These are phyloP conservation scores for Talaromyces stipitatus DNA, from an alignment of 495 filamentous ascomycete species.

Conservation along the genomic window DNA sequence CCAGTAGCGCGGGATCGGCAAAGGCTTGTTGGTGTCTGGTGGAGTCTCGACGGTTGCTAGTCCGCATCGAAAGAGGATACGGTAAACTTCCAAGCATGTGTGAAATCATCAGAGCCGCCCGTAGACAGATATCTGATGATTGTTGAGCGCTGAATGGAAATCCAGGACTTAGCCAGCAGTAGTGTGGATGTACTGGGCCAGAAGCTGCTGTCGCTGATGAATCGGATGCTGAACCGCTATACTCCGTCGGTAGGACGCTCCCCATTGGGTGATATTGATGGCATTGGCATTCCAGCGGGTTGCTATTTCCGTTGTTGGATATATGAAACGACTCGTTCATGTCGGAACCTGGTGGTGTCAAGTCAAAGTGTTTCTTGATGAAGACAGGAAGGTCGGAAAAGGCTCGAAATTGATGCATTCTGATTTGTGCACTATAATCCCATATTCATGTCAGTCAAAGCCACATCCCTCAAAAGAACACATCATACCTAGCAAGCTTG, in stretches of 20 bases:
- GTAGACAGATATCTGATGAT: constrained; percentile 47
- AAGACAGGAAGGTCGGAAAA: constrained; percentile 56
- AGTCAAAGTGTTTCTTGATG: constrained; percentile 50
- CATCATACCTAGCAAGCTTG: constrained; percentile 46
- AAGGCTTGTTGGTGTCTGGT: constrained; percentile 10
- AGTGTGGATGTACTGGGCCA: constrained; percentile 15
- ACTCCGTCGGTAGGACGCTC: constrained; percentile 24
- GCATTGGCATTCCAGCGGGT: constrained; percentile 7
- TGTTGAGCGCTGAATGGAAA: constrained; percentile 47
- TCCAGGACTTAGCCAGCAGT: constrained; percentile 12
- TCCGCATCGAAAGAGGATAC: constrained; percentile 33
- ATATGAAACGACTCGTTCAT: constrained; percentile 6
- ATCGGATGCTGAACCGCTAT: constrained; percentile 27
- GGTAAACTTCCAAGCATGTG: constrained; percentile 44
- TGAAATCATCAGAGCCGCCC: constrained; percentile 43
- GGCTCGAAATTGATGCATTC: constrained; percentile 51
- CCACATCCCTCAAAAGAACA: neutral
- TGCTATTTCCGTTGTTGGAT: neutral
- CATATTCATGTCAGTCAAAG: neutral
- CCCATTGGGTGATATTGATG: neutral
- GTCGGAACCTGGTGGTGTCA: constrained; percentile 32
- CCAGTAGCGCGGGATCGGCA: constrained; percentile 11
- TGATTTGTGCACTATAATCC: constrained; percentile 48
- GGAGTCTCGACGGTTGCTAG: neutral
- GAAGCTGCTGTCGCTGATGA: constrained; percentile 30